Evolutionary conservation across 2,329 filamentous ascomycete species (phyloP).

Genomic region (Xylariales sp.): DNA sequence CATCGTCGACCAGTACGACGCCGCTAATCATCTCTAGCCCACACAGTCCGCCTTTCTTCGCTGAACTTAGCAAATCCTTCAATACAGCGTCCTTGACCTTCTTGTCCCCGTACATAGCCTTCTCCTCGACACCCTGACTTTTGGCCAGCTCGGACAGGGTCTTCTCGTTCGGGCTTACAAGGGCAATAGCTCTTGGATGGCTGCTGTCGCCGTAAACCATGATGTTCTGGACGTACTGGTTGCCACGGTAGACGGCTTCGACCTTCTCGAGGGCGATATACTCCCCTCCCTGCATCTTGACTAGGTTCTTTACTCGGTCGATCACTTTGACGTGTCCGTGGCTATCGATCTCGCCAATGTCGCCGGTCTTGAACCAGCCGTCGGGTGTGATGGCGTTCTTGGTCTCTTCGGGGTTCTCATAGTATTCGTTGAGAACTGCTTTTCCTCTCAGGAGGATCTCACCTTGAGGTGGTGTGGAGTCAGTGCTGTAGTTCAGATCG

Average conservation of each 20-base stretch:
- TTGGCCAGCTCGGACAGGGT: conserved; percentile 55
- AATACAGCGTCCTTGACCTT: conserved; percentile 58
- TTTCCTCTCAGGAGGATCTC: conserved; percentile 86
- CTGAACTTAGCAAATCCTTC: conserved; percentile 64
- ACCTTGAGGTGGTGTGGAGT: conserved; percentile 75
- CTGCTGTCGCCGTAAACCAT: conserved; percentile 78
- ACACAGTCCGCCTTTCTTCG: conserved; percentile 60
- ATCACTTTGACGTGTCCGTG: conserved; percentile 81
- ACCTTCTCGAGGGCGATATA: conserved; percentile 97
- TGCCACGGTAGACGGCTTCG: conserved; percentile 82
- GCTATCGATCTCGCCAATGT: conserved; percentile 84
- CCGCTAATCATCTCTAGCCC: conserved; percentile 72
- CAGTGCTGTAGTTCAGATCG: conserved; percentile 79
- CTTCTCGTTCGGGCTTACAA: conserved; percentile 68
- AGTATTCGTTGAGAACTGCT: conserved; percentile 73
- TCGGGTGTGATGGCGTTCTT: conserved; percentile 71
- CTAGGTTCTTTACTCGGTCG: conserved; percentile 96
- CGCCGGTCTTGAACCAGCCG: conserved; percentile 96
- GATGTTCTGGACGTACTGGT: conserved; percentile 75
- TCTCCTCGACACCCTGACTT: conserved; percentile 59
- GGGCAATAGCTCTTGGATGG: conserved; percentile 73
- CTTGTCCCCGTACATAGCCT: conserved; percentile 61
- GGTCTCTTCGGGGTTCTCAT: conserved; percentile 81
- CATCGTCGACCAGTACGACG: conserved; percentile 75
- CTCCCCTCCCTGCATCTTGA: conserved; percentile 93